A percentile compares a stretch with the other conserved stretches of the same genome.
Conservation (phyloP, 2,329 filamentous ascomycete species). For the Fusarium ramigenum region DNA sequence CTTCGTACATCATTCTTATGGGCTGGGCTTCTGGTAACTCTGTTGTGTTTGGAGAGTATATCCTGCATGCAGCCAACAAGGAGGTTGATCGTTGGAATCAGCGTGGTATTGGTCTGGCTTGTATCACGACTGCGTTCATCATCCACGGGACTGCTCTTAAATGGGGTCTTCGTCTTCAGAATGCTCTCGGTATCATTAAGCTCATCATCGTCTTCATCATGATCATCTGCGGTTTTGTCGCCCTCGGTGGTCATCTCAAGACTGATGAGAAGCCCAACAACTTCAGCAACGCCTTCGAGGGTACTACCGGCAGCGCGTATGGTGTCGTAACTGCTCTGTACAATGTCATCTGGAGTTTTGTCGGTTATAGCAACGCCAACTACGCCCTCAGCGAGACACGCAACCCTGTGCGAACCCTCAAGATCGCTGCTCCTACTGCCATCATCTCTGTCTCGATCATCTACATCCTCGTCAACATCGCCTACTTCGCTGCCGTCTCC, state of each 20-base stretch:
- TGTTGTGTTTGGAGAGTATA: conserved; percentile 76
- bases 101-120: conserved; percentile 71
- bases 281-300: conserved; percentile 70
- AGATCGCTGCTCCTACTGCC: conserved; percentile 70
- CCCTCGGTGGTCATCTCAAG: conserved; percentile 68
- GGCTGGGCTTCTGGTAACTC: conserved; percentile 74
- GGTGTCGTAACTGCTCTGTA: conserved; percentile 75
- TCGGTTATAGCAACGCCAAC: conserved; percentile 75
- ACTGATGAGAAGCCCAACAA: conserved; percentile 68
- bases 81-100: conserved; percentile 74
- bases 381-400: conserved; percentile 72
- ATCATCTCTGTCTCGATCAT: conserved; percentile 66
- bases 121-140: conserved; percentile 71
- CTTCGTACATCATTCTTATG: conserved; percentile 69
- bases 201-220: conserved; percentile 73
- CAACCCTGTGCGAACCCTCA: conserved; percentile 71
- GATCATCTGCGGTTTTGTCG: conserved; percentile 68
- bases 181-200: conserved; percentile 72
- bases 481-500: conserved; percentile 70
- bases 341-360: conserved; percentile 77
- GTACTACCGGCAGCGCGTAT: conserved; percentile 72
- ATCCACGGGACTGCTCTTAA: conserved; percentile 72
- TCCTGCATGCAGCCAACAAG: conserved; percentile 70
- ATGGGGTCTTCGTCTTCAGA: conserved; percentile 74
- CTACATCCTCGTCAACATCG: conserved; percentile 74